Conservation (phyloP, 805 yeast species). For the Nakazawaea sp. region DNA sequence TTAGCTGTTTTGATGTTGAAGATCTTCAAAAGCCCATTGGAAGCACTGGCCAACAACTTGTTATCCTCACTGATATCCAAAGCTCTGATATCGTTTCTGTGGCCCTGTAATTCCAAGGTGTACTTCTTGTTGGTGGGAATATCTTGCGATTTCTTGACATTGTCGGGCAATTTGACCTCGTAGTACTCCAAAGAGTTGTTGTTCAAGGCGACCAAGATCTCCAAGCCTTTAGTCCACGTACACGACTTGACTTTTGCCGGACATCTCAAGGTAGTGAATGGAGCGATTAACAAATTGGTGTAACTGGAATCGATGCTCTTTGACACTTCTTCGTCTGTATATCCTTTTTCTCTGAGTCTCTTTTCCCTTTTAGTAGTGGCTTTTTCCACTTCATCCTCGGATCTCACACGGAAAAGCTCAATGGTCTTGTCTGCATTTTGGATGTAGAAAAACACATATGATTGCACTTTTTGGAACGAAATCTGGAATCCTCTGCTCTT, state of each 20-base stretch:
- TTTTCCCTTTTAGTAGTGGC: conserved; percentile 73
- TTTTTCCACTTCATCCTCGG: conserved; percentile 69
- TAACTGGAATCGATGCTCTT: conserved; percentile 39
- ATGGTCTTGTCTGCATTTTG: conserved; percentile 78
- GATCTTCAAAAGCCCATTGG: conserved; percentile 81
- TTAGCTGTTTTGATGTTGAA: conserved; percentile 75
- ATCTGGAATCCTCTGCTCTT: conserved; percentile 63
- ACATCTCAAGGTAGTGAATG: conserved; percentile 63
- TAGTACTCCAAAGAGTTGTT: conserved; percentile 75
- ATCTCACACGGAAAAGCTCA: conserved; percentile 74
- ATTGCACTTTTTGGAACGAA: conserved; percentile 35
- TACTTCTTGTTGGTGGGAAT: conserved; percentile 39
- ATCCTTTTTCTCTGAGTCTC: conserved; percentile 69
- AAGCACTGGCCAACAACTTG: conserved; percentile 77
- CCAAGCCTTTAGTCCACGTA: conserved; percentile 55
- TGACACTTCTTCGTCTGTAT: conserved; percentile 50
- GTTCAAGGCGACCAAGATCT: conserved; percentile 57
- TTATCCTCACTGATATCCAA: conserved; percentile 78
- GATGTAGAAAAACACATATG: conserved; percentile 47
- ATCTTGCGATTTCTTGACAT: conserved; percentile 40
- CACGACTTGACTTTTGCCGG: conserved; percentile 56
- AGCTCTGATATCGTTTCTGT: conserved; percentile 83
- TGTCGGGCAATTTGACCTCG: conserved; percentile 49
- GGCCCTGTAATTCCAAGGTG: conserved; percentile 73
- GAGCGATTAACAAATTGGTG: conserved; percentile 54